Base-by-base conservation (phyloP, 805 yeast genomes). In the Pichia exigua region DNA sequence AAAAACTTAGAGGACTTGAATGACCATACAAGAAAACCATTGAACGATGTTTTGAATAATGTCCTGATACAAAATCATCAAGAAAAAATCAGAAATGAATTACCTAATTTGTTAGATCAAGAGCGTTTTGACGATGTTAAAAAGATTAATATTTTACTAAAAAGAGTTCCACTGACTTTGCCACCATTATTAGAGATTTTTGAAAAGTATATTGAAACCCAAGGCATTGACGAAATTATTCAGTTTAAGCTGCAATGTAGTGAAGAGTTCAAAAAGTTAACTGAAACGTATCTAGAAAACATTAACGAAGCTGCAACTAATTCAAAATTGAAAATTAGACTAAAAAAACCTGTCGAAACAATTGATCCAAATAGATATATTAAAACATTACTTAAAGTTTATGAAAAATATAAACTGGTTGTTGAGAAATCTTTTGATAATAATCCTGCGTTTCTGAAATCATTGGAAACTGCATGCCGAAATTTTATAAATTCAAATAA, bases 401-500 rank as follows among this genome's bases (percentile, higher is more conserved):
- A 91, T 67, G 66, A 73, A 51, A 79, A 81, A 55, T 94, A 82
- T 68, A 80, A 78, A 55, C 73, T 72, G 10, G 78, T 89, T 53
- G 91, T 87, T 35, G 70, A 69, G 47, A 66, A 63, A 41, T 84
- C 95, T 2, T 89, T 92, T 65, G 81, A 77, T 53, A 79, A 79
- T 57, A 86, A 88, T 64, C 79, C 89, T 3, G 78, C 82, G 21
- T 87, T 94, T 72, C 86, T 86, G 50, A 87, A 85, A 64, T 88
- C 97, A 0, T 76, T 94, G 58, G 98, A 94, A 64, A 81, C 79
- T 58, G 97, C 97, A 1, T 92, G 96, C 60, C 82, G 86, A 54
- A 74, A 78, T 39, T 91, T 85, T 61, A 88, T 95, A 61, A 94
- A 94, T 69, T 75, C 73, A 50, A 94, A 95, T 62, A 73, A 80